Evolutionary conservation across 495 filamentous ascomycete species (phyloP), one percentile per base, ranked within the genome.

Genomic region (Aspergillus affinis): DNA sequence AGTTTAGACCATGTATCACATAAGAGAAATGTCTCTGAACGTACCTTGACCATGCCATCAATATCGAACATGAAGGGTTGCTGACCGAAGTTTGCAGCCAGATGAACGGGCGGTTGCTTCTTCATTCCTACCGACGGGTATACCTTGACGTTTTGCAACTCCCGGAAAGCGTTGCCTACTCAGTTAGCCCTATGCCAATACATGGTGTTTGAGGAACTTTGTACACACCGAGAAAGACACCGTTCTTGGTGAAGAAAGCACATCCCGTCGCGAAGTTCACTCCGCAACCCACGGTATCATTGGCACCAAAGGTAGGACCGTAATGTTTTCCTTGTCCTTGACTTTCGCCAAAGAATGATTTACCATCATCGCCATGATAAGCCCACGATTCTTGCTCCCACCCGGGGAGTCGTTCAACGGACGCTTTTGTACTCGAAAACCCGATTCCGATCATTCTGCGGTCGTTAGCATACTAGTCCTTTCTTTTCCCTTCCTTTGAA

Each of bases 301-400:
- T 75, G 32, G 80, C 79, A 4, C 80, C 81, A 69, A 91, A 97
- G 4, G 81, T 84, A 21, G 85, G 86, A 0, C 90, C 91, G 69
- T 92, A 97, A 7, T 80, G 69, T 66, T 91, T 91, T 8, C 93
- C 91, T 44, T 84, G 84, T 19, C 84, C 86, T 51, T 87, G 82
- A 46, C 65, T 74, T 57, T 81, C 78, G 20, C 88, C 85, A 49
- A 88, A 84, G 67, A 95, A 99, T 48, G 86, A 86, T 63, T 93
- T 86, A 29, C 94, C 94, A 72, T 99, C 94, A 70, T 99, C 95
- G 23, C 94, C 93, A 68, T 99, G 94, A 68, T 96, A 99, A 41
- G 90, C 94, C 91, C 91, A 99, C 2, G 92, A 97, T 47, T 97
- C 92, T 20, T 86, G 85, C 67, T 99, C 94, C 94, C 93, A 98